Conservation (phyloP, 495 filamentous ascomycete genomes). For the Talaromyces adpressus region DNA sequence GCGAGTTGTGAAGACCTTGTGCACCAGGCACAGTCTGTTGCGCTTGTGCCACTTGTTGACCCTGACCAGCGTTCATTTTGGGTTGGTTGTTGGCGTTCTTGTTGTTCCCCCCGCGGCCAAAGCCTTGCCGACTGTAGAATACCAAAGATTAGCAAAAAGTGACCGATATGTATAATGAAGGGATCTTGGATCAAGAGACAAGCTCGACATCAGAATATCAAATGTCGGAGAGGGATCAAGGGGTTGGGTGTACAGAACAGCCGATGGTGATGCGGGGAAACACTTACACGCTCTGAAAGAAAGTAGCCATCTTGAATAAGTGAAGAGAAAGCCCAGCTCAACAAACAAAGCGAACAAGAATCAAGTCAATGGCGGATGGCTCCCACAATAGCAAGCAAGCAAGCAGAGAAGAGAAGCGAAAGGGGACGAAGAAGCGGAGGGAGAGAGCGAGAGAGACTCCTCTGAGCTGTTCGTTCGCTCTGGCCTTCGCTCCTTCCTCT, state of each 20-base stretch:
- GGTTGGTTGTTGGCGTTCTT: constrained; percentile 44
- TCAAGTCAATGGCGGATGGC: neutral
- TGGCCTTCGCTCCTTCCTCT: neutral
- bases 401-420: neutral
- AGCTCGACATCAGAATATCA: neutral
- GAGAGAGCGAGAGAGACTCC: neutral
- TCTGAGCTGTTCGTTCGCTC: constrained; percentile 1
- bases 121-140: constrained; percentile 40
- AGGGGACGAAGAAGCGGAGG: constrained; percentile 2
- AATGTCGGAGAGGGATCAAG: constrained; percentile 1
- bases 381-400: neutral
- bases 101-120: constrained; percentile 45
- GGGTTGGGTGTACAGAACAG: constrained; percentile 1
- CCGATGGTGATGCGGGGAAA: constrained; percentile 2
- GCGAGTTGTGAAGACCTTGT: constrained; percentile 49
- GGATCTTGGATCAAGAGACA: constrained; percentile 9
- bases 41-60: constrained; percentile 39
- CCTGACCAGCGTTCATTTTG: constrained; percentile 40
- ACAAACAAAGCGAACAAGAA: neutral
- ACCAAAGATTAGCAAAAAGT: constrained; percentile 28
- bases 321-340: neutral
- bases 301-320: constrained; percentile 55
- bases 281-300: constrained; percentile 64
- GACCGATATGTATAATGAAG: constrained; percentile 34
- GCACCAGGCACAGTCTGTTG: constrained; percentile 34